Percentiles rank a stretch among this genome's conserved stretches.
phyloP scores from a whole-genome alignment of 208 protist genomes.

The Naegleria lovaniensis region DNA sequence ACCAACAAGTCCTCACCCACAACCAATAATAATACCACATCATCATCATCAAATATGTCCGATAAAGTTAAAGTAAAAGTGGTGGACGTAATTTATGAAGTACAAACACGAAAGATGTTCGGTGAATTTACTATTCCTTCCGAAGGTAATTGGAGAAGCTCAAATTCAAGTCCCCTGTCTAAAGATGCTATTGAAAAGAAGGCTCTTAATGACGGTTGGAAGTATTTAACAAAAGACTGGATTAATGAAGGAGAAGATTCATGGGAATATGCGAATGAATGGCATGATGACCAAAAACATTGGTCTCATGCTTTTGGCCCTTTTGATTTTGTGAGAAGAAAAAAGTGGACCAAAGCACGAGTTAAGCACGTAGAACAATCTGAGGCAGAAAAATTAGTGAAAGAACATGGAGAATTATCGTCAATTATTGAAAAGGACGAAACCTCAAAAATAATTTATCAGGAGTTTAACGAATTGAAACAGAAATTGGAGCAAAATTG shows the following conservation, averaged over 20 bases:
- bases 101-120: background rate
- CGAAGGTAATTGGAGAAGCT: background rate
- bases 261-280: background rate
- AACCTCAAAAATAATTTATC: background rate
- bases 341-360: background rate
- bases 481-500: background rate
- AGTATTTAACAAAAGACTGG: background rate
- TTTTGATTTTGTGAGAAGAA: slow-evolving; percentile 1
- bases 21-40: too few relatives aligned
- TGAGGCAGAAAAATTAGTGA: background rate
- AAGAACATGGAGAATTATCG: background rate
- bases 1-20: too few relatives aligned
- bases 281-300: background rate
- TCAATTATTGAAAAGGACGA: background rate
- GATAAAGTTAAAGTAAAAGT: background rate
- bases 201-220: background rate
- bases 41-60: too few relatives aligned
- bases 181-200: background rate
- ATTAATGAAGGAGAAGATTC: background rate
- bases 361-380: background rate
- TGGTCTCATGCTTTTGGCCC: background rate
- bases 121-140: background rate
- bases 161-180: background rate
- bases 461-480: background rate
- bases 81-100: slow-evolving; percentile 7